Base-by-base conservation (phyloP, 2,329 filamentous ascomycete genomes). In the Xylariaceae sp. region DNA sequence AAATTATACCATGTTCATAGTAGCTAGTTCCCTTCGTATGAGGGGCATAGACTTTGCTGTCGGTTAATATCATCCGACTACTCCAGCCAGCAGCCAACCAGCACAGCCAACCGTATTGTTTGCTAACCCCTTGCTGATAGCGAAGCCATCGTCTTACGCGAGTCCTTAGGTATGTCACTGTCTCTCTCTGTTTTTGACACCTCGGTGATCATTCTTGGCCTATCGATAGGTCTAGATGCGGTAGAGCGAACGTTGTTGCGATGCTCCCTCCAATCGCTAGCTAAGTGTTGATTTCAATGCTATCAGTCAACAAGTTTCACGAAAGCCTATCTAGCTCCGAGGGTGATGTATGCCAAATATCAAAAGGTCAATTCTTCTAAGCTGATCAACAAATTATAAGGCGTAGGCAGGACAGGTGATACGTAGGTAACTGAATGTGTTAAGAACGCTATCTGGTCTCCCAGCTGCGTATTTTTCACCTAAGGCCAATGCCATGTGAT, bases 21-120 rank as follows among this genome's bases (percentile, higher is more conserved):
- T 29, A 52, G 11, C 29, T 34, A 29, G 19, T 23, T 29, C 6
- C n/a, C 11, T 4, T 29, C 12, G 40, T 46, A n/a, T 47, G 33
- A 40, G n/a, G n/a, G n/a, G n/a, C n/a, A n/a, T n/a, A n/a, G n/a
- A 3, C 12, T 21, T 17, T 12, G 9, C 11, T 14, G 7, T 45
- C 45, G 34, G 55, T 34, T 46, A 50, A 44, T 45, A 34, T 45
- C 4, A 29, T 17, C 11, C 9, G 19, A 19, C n/a, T n/a, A n/a
- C n/a, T 17, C 26, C 23, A 4, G 19, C 39, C 8, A 44, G 19
- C 12, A 28, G 4, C 11, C 6, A 39, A 31, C 3, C 23, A 28
- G 11, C 11, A 34, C 24, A 19, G 3, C 16, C 4, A 28, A 29
- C 16, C 5, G n/a, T 24, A n/a, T 24, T 23, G 16, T 23, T 36